Conservation (phyloP, 116 monocot species). For the Posidonia oceanica region DNA sequence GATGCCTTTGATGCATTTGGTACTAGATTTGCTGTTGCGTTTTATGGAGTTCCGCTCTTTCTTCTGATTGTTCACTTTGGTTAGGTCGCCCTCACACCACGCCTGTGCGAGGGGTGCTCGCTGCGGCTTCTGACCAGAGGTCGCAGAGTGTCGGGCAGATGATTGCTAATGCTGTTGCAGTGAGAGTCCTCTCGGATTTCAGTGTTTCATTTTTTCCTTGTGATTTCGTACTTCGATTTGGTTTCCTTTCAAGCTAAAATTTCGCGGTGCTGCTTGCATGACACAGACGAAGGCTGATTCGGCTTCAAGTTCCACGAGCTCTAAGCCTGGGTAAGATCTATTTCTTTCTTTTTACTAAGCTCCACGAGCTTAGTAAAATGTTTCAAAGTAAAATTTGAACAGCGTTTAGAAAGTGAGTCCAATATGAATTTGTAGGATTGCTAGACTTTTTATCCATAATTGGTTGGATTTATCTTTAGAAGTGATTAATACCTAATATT, state of each 20-base stretch:
- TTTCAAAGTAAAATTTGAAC: not conserved
- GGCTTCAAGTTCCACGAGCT: not conserved
- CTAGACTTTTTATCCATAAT: too few species aligned
- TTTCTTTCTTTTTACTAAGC: not conserved
- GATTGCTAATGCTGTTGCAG: constrained; percentile 6
- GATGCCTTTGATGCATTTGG: not conserved
- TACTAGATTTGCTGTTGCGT: not conserved
- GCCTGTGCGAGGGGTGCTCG: not conserved
- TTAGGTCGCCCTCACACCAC: not conserved
- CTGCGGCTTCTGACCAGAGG: not conserved
- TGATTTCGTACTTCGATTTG: constrained; percentile 1
- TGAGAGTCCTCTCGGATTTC: not conserved
- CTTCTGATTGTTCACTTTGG: not conserved
- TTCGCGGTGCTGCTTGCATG: not conserved
- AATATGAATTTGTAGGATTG: too few species aligned
- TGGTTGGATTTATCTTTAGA: too few species aligned
- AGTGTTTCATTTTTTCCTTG: not conserved
- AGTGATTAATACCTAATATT: too few species aligned
- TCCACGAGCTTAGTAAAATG: too few species aligned
- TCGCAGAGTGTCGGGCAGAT: not conserved
- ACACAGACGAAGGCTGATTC: constrained; percentile 3
- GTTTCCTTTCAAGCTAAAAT: not conserved
- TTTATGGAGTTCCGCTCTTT: not conserved
- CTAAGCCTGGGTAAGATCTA: constrained; percentile 8
- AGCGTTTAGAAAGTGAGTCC: not conserved